Conservation (phyloP, 2,329 filamentous ascomycete species). For the Nigrograna mackinnonii region DNA sequence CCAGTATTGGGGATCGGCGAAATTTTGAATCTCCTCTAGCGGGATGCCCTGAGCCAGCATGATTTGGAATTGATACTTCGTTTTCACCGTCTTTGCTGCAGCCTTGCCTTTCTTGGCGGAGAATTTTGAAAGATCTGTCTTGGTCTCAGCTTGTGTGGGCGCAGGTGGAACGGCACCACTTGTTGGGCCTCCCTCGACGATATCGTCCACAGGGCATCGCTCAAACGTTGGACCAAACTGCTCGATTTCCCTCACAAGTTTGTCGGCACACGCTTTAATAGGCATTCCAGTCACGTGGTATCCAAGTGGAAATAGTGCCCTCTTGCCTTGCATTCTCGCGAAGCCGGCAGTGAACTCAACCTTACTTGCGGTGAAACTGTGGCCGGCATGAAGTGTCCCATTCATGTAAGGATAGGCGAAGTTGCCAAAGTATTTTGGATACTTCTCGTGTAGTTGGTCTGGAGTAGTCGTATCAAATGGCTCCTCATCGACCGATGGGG, state of each 20-base stretch:
- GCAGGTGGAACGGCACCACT: slow-evolving; percentile 54
- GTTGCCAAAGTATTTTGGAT: slow-evolving; percentile 89
- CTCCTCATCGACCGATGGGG: slow-evolving; percentile 77
- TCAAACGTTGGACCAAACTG: slow-evolving; percentile 88
- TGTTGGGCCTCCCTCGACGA: slow-evolving; percentile 51
- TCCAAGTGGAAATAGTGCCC: slow-evolving; percentile 84
- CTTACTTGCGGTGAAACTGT: slow-evolving; percentile 90
- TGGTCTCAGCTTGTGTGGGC: slow-evolving; percentile 65
- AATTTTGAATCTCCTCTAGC: slow-evolving; percentile 85
- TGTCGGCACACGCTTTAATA: slow-evolving; percentile 97
- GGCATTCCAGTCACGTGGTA: slow-evolving; percentile 95
- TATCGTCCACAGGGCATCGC: slow-evolving; percentile 57
- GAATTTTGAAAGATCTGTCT: slow-evolving; percentile 90
- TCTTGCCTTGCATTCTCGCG: slow-evolving; percentile 87
- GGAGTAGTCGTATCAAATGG: slow-evolving; percentile 74
- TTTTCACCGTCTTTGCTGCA: slow-evolving; percentile 83
- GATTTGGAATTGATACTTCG: slow-evolving; percentile 96
- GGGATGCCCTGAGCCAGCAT: slow-evolving; percentile 91
- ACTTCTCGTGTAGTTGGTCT: slow-evolving; percentile 74
- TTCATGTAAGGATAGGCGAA: slow-evolving; percentile 64
- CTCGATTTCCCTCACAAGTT: slow-evolving; percentile 86
- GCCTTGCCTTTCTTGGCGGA: slow-evolving; percentile 78
- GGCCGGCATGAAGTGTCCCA: slow-evolving; percentile 75
- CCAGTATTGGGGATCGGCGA: slow-evolving; percentile 91
- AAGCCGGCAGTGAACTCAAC: slow-evolving; percentile 90